Evolutionary conservation across 148 eudicot genomes (phyloP).

Genomic region (Persicaria tinctoria): DNA sequence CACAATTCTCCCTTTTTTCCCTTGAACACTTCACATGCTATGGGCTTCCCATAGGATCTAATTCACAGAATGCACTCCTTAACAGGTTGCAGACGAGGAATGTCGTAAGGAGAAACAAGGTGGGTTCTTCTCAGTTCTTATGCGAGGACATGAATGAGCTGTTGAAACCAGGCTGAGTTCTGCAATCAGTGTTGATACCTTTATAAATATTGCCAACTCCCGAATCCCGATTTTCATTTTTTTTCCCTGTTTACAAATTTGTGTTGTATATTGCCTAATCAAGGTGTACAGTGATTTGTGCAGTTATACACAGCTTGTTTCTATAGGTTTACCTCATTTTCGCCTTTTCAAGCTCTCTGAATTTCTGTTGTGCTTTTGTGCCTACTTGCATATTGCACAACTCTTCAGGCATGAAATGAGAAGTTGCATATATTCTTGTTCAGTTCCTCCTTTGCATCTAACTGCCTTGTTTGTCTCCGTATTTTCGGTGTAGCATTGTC

Average conservation of each 20-base stretch:
- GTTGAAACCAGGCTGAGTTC: neutral
- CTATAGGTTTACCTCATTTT: neutral
- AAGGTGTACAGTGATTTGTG: neutral
- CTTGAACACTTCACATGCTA: neutral
- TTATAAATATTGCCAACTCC: neutral
- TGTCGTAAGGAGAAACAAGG: slow-evolving; percentile 68
- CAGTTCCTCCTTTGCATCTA: neutral
- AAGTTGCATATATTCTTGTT: neutral
- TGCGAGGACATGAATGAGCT: slow-evolving; percentile 53
- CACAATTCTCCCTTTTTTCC: neutral
- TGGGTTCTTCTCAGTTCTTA: slow-evolving; percentile 70
- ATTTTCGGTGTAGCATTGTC: too few species aligned
- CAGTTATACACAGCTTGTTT: neutral
- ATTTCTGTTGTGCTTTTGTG: neutral
- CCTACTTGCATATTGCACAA: neutral
- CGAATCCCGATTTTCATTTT: slow-evolving; percentile 18
- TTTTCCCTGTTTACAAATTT: neutral
- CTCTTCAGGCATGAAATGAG: neutral
- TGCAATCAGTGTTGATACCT: neutral
- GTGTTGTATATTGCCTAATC: neutral
- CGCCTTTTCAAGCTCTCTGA: neutral
- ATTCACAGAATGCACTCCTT: neutral
- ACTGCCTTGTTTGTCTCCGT: too few species aligned
- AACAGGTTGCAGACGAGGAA: slow-evolving; percentile 75
- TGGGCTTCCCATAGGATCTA: neutral